Percentiles rank a stretch among this genome's conserved stretches.
Conservation (phyloP, 2,329 filamentous ascomycete species). For the Aspergillus piperis region DNA sequence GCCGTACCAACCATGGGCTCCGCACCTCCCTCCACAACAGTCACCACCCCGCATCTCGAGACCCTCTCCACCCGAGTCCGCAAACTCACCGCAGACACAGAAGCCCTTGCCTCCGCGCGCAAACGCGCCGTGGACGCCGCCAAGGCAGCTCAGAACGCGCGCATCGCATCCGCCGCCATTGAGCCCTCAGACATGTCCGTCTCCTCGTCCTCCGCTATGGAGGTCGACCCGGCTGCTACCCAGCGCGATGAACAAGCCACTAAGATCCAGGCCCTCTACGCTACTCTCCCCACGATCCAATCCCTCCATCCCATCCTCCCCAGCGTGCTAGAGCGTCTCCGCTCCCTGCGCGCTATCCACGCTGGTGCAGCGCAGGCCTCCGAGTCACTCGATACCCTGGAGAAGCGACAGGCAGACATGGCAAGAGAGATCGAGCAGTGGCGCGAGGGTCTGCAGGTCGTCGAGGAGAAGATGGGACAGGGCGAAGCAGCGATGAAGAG, state of each 20-base stretch:
- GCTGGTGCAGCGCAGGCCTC: constrained; percentile 81
- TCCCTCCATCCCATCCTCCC: constrained; percentile 81
- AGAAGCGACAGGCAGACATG: constrained; percentile 79
- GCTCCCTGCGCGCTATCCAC: constrained; percentile 81
- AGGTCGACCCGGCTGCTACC: constrained; percentile 54
- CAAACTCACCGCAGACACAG: constrained; percentile 48
- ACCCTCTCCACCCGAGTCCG: constrained; percentile 46
- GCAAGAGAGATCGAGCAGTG: constrained; percentile 81
- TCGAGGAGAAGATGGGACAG: constrained; percentile 73
- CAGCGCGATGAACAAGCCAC: constrained; percentile 66
- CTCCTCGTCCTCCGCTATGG: constrained; percentile 45
- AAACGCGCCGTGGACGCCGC: constrained; percentile 46
- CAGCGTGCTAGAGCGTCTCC: constrained; percentile 77
- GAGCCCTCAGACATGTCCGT: constrained; percentile 31
- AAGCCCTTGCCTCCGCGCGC: constrained; percentile 45
- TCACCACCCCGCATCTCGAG: constrained; percentile 47
- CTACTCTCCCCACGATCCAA: constrained; percentile 84
- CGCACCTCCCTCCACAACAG: constrained; percentile 25
- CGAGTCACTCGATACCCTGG: constrained; percentile 73
- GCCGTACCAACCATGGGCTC: constrained; percentile 24
- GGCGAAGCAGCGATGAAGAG: constrained; percentile 69
- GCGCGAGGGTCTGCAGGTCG: constrained; percentile 75
- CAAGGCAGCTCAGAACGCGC: constrained; percentile 43
- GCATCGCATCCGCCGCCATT: constrained; percentile 35
- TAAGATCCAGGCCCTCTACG: constrained; percentile 90